Conservation (phyloP, 139 green algal genomes). For the Tetradesmus lagerheimii region DNA sequence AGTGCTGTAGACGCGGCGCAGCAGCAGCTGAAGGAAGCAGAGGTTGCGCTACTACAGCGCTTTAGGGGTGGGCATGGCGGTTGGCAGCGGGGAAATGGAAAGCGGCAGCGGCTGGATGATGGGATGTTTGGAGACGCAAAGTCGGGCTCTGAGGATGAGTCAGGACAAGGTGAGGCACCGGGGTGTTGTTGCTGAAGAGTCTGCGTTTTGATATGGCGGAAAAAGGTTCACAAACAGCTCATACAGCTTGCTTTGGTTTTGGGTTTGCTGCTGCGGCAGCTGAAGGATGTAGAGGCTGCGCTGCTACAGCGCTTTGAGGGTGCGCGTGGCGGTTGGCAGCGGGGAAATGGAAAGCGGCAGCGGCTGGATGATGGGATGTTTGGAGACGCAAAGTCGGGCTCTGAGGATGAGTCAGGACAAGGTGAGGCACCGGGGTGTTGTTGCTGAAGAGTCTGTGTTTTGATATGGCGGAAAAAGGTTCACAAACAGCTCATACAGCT, state of each 20-base stretch:
- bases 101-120: background rate
- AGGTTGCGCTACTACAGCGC: conserved; percentile 8
- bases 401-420: background rate
- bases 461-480: too few relatives aligned
- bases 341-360: background rate
- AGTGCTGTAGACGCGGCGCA: background rate
- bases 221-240: too few relatives aligned
- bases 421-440: too few relatives aligned
- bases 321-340: background rate
- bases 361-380: background rate
- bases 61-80: background rate
- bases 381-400: background rate
- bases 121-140: background rate
- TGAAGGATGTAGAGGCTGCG: background rate
- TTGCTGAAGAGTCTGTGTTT: too few relatives aligned
- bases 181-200: too few relatives aligned
- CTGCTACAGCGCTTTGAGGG: background rate
- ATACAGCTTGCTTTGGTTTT: too few relatives aligned
- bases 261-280: background rate
- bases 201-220: too few relatives aligned
- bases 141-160: background rate
- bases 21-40: conserved; percentile 10
- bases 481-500: too few relatives aligned
- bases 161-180: background rate
- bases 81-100: background rate